Conservation (phyloP, 352 stramenopile genomes). For the Pythium folliculosum region DNA sequence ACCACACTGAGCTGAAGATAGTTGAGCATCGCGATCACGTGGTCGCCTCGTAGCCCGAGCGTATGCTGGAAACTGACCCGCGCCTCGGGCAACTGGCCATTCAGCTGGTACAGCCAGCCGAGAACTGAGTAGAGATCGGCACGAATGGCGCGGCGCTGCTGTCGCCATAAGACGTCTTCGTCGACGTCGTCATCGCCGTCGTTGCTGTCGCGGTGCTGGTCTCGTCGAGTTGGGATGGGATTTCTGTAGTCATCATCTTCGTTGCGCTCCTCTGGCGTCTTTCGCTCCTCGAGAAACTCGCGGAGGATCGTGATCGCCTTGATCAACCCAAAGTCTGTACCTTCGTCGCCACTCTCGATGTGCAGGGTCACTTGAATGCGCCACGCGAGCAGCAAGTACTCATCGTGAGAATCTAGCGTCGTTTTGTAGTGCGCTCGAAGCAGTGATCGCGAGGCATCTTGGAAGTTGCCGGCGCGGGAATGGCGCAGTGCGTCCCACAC, state of each 20-base stretch:
- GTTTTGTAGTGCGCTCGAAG: conserved; percentile 60
- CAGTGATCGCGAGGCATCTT: conserved; percentile 32
- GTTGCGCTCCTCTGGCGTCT: conserved; percentile 27
- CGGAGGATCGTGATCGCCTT: conserved; percentile 36
- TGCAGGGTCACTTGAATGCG: conserved; percentile 38
- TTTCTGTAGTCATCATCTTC: conserved; percentile 14
- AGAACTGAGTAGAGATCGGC: conserved; percentile 45
- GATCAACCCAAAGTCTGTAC: conserved; percentile 2
- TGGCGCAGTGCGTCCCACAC: conserved; percentile 27
- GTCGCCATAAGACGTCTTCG: conserved; percentile 25
- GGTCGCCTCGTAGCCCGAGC: conserved; percentile 40
- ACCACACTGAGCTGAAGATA: conserved; percentile 45
- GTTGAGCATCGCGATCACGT: conserved; percentile 47
- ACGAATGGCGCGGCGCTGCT: conserved; percentile 41
- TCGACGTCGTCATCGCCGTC: conserved; percentile 32
- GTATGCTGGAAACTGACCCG: conserved; percentile 31
- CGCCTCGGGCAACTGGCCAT: conserved; percentile 35
- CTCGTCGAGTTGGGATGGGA: not conserved
- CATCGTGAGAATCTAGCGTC: conserved; percentile 45
- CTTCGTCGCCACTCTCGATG: conserved; percentile 8
- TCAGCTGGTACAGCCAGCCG: conserved; percentile 39
- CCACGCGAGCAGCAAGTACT: conserved; percentile 52
- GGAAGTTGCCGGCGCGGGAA: conserved; percentile 19
- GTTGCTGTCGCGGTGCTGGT: conserved; percentile 2
- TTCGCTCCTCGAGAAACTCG: conserved; percentile 41